Evolutionary conservation across 805 yeast genomes (phyloP).

Genomic region (Ogataea glucozyma): DNA sequence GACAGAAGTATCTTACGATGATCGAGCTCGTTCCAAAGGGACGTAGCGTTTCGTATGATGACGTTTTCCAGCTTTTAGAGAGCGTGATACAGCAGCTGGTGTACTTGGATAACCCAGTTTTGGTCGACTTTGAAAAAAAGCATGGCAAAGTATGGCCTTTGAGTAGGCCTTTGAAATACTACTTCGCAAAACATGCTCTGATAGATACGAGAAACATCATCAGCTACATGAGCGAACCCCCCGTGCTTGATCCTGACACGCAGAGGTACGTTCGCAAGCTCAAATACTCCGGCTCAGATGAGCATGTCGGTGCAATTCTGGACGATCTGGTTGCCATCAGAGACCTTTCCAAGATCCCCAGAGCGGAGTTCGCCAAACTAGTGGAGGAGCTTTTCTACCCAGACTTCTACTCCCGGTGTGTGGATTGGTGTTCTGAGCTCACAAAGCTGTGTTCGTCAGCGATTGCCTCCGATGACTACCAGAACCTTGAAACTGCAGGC

Average conservation of each 20-base stretch:
- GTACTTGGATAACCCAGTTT: conserved; percentile 8
- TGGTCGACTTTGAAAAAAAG: conserved; percentile 15
- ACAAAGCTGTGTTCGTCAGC: conserved; percentile 9
- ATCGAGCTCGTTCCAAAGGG: conserved; percentile 13
- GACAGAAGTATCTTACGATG: conserved; percentile 11
- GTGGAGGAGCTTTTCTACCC: conserved; percentile 15
- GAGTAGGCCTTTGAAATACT: conserved; percentile 10
- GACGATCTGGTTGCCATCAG: conserved; percentile 12
- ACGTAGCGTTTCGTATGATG: conserved; percentile 10
- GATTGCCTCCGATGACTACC: conserved; percentile 13
- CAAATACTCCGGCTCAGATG: conserved; percentile 5
- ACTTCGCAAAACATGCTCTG: conserved; percentile 17
- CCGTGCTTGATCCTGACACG: conserved; percentile 9
- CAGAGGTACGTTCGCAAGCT: conserved; percentile 11
- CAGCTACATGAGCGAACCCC: conserved; percentile 11
- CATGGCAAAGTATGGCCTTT: conserved; percentile 14
- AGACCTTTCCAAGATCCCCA: conserved; percentile 11
- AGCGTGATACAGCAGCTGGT: conserved; percentile 14
- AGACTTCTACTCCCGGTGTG: conserved; percentile 17
- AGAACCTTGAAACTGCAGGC: conserved; percentile 15
- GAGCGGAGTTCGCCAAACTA: conserved; percentile 10
- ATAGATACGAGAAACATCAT: conserved; percentile 15
- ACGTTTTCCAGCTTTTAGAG: conserved; percentile 16
- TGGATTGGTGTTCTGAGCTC: conserved; percentile 18
- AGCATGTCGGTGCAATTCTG: conserved; percentile 9